Base-by-base conservation (phyloP, 2,329 filamentous ascomycete species). In the Apiospora arundinis region DNA sequence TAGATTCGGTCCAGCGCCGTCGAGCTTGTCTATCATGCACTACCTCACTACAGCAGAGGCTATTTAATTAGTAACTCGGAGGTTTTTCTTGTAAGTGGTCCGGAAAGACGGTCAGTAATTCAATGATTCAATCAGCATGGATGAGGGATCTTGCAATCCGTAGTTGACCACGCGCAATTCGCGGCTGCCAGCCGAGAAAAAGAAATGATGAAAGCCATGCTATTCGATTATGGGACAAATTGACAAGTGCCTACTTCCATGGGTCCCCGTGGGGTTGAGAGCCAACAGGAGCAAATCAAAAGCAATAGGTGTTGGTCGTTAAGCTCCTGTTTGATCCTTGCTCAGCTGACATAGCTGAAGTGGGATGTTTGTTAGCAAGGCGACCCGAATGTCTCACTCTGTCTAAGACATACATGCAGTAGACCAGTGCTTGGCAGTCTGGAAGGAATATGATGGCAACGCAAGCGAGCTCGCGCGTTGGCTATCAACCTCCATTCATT, bases 381-480 rank as follows among this genome's bases (percentile, higher is more conserved):
- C 71, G 65, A 70, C 45, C 60, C 56, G 69, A 6, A 46, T 46
- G 65, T 67, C 44, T 67, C 65, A 45, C 40, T 60, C 40, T 70
- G 71, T 72, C 71, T 72, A 18, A 72, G 71, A 72, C 71, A 70
- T 70, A 45, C 71, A 72, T 72, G 71, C 71, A 69, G 71, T 52
- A 70, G 65, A 40, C n/a, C 45, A 14, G 42, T 52, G 68, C 48
- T 60, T 71, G 68, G 32, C 44, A 21, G 45, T n/a, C 52, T 67
- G 16, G 40, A 67, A 18, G n/a, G 40, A 25, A 46, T 16, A 67
- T 65, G 70, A 70, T 52, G 52, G 48, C 46, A 46, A 40, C 67
- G 60, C 40, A 70, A 49, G 63, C 42, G 65, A 72, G 68, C 37
- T 67, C 48, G 45, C 48, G 23, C 42, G 63, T 42, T 48, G 46